A percentile compares a stretch with the other conserved stretches of the same genome.
These are phyloP conservation scores for Beta lomatogona DNA, from an alignment of 179 eudicot genomes.

Conservation along the genomic window DNA sequence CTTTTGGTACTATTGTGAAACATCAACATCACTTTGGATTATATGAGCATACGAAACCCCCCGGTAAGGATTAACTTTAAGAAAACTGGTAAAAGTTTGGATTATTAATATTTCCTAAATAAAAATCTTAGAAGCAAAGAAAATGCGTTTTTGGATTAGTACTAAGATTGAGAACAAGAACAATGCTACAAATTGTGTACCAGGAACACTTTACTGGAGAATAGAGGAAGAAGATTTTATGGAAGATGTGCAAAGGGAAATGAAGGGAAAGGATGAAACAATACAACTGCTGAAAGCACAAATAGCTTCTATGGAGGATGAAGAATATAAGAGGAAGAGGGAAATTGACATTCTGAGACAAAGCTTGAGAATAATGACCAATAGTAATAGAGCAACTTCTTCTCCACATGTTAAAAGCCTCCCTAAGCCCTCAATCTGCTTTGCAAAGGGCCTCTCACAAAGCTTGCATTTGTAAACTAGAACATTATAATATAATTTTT, in stretches of 20 bases:
- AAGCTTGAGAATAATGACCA: slow-evolving; percentile 64
- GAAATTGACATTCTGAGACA: slow-evolving; percentile 83
- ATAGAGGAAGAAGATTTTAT: slow-evolving; percentile 50
- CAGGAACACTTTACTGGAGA: slow-evolving; percentile 43
- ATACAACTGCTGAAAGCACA: slow-evolving; percentile 44
- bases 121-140: neutral
- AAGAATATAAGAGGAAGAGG: slow-evolving; percentile 52
- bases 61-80: neutral
- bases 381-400: slow-evolving; percentile 12
- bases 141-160: neutral
- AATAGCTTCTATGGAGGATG: slow-evolving; percentile 55
- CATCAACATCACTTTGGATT: no score
- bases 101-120: neutral
- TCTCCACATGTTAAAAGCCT: slow-evolving; percentile 11
- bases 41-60: neutral
- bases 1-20: no score
- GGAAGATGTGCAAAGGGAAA: slow-evolving; percentile 51
- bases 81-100: no score
- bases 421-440: neutral
- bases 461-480: slow-evolving; percentile 31
- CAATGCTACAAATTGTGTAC: neutral
- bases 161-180: neutral
- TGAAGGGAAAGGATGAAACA: slow-evolving; percentile 61
- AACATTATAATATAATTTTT: neutral
- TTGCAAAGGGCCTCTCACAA: slow-evolving; percentile 10